These are phyloP conservation scores for Kazachstania martiniae DNA, from an alignment of 805 yeast genomes.

Conservation along the genomic window DNA sequence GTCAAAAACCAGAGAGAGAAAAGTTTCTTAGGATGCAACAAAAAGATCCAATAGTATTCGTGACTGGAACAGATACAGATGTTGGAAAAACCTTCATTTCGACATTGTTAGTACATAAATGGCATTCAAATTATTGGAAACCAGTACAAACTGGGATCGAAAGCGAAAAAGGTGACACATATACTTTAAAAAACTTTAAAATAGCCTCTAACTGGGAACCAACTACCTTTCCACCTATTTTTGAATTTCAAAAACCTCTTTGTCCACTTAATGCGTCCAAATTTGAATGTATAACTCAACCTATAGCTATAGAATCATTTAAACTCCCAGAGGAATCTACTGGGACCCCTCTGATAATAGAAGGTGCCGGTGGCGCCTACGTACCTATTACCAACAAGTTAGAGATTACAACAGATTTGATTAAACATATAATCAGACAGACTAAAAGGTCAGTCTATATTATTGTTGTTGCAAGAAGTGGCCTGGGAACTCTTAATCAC, in stretches of 20 bases:
- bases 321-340: constrained; percentile 9
- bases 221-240: constrained; percentile 9
- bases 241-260: constrained; percentile 17
- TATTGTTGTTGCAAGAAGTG: constrained; percentile 23
- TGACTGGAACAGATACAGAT: constrained; percentile 28
- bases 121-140: constrained; percentile 26
- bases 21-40: too few species aligned
- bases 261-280: constrained; percentile 25
- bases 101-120: constrained; percentile 15
- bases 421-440: constrained; percentile 7
- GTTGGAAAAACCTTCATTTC: constrained; percentile 26
- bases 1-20: too few species aligned
- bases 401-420: constrained; percentile 19
- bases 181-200: constrained; percentile 6
- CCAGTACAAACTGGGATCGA: constrained; percentile 26
- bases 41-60: constrained; percentile 19
- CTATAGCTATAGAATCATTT: constrained; percentile 11
- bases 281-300: constrained; percentile 6
- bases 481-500: constrained; percentile 25
- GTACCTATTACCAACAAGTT: constrained; percentile 21
- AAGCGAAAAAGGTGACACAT: constrained; percentile 20
- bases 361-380: constrained; percentile 26
- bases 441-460: constrained; percentile 11
- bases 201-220: constrained; percentile 5
- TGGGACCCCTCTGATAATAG: constrained; percentile 14